A percentile compares a stretch with the other conserved stretches of the same genome.
phyloP scores from a whole-genome alignment of 805 yeast species.

The Ogataea chonburiensis region DNA sequence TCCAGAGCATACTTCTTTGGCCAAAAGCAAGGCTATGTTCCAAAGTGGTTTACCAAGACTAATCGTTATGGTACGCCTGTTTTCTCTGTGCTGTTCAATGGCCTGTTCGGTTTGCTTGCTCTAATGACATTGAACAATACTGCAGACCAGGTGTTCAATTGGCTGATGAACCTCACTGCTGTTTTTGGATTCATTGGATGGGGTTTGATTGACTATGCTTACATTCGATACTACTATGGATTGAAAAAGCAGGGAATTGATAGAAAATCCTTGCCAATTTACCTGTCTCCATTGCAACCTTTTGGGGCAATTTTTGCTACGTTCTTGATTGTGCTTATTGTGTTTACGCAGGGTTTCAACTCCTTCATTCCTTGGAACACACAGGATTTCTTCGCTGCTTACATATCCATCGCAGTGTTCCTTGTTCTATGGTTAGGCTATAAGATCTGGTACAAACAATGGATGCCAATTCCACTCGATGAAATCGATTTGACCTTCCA shows the following conservation, averaged over 20 bases:
- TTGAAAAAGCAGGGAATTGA: conserved; percentile 61
- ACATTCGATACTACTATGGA: conserved; percentile 67
- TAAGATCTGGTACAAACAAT: conserved; percentile 44
- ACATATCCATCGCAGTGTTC: conserved; percentile 65
- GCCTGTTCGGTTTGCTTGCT: conserved; percentile 63
- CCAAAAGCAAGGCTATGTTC: conserved; percentile 59
- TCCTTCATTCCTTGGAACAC: conserved; percentile 58
- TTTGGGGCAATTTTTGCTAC: conserved; percentile 62
- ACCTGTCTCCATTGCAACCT: conserved; percentile 72
- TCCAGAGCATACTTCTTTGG: conserved; percentile 67
- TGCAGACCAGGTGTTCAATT: conserved; percentile 60
- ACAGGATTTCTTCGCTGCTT: conserved; percentile 63
- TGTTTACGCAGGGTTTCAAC: conserved; percentile 69
- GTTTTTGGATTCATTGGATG: conserved; percentile 75
- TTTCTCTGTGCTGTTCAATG: conserved; percentile 53
- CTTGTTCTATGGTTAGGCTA: conserved; percentile 49
- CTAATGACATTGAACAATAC: conserved; percentile 54
- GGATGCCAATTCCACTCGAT: conserved; percentile 47
- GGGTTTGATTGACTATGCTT: conserved; percentile 64
- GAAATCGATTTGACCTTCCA: conserved; percentile 48
- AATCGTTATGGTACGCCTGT: conserved; percentile 63
- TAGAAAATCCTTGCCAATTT: conserved; percentile 64
- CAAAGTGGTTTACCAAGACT: conserved; percentile 47
- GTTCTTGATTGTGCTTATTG: conserved; percentile 51
- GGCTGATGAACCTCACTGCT: conserved; percentile 75